These are phyloP conservation scores for Scutellaria galericulata DNA, from an alignment of 257 asterid species.

Conservation along the genomic window DNA sequence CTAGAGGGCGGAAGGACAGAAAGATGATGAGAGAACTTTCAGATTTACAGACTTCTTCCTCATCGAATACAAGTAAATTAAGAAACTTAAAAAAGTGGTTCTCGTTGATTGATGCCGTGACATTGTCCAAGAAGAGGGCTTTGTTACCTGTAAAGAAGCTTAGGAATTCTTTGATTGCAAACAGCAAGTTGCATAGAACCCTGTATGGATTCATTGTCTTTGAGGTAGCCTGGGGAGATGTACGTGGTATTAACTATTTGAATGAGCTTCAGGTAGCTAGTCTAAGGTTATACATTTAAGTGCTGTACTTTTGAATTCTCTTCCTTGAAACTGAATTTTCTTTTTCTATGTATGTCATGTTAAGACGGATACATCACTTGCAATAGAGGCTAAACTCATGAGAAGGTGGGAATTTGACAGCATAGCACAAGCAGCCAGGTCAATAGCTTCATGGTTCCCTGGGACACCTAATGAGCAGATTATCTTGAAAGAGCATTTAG, in stretches of 20 bases:
- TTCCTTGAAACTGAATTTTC: conserved; percentile 25
- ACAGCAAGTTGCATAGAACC: conserved; percentile 86
- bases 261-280: conserved; percentile 92
- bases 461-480: conserved; percentile 67
- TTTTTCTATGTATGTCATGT: conserved; percentile 25
- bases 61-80: conserved; percentile 46
- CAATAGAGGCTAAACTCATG: conserved; percentile 85
- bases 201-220: conserved; percentile 92
- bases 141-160: conserved; percentile 88
- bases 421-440: conserved; percentile 70
- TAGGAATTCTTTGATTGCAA: conserved; percentile 67
- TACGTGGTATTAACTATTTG: conserved; percentile 87
- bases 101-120: conserved; percentile 69
- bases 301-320: conserved; percentile 13
- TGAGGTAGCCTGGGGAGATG: conserved; percentile 85
- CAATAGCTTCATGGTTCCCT: conserved; percentile 76
- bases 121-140: conserved; percentile 82
- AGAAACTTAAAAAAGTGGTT: conserved; percentile 66
- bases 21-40: conserved; percentile 46
- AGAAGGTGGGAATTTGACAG: conserved; percentile 98
- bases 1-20: conserved; percentile 64
- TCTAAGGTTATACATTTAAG: neutral
- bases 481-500: conserved; percentile 69
- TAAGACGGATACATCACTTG: conserved; percentile 95
- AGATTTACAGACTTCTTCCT: conserved; percentile 46